These are phyloP conservation scores for Paramecium pentaurelia DNA, from an alignment of 73 alveolate species.

Conservation along the genomic window DNA sequence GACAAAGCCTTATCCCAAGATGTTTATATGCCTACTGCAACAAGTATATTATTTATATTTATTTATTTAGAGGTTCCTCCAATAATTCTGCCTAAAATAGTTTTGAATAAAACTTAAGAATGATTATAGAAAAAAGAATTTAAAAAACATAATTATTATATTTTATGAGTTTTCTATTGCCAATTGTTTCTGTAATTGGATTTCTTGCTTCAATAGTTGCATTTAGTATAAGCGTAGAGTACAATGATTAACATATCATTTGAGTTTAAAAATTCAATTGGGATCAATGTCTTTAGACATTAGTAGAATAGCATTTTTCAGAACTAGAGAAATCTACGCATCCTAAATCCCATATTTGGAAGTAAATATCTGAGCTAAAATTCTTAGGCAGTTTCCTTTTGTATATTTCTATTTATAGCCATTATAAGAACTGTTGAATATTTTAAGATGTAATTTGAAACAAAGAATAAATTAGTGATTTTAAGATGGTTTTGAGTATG, in stretches of 20 bases:
- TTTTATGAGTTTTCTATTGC: neutral
- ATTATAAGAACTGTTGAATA: neutral
- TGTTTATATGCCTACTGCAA: neutral
- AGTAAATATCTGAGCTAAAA: neutral
- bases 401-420: neutral
- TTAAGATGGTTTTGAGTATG: neutral
- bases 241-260: no score
- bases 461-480: neutral
- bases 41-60: neutral
- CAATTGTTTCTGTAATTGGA: neutral
- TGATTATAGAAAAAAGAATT: neutral
- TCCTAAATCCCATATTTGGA: constrained; percentile 15
- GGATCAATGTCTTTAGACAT: neutral
- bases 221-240: neutral
- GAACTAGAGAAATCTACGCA: neutral
- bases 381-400: neutral
- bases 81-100: neutral
- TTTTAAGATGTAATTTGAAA: neutral
- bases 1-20: neutral
- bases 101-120: neutral
- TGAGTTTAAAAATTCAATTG: neutral
- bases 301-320: constrained; percentile 22
- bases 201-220: neutral
- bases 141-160: neutral
- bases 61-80: neutral